phyloP scores from a whole-genome alignment of 148 eudicot species.

The Vaccinium macrocarpon region DNA sequence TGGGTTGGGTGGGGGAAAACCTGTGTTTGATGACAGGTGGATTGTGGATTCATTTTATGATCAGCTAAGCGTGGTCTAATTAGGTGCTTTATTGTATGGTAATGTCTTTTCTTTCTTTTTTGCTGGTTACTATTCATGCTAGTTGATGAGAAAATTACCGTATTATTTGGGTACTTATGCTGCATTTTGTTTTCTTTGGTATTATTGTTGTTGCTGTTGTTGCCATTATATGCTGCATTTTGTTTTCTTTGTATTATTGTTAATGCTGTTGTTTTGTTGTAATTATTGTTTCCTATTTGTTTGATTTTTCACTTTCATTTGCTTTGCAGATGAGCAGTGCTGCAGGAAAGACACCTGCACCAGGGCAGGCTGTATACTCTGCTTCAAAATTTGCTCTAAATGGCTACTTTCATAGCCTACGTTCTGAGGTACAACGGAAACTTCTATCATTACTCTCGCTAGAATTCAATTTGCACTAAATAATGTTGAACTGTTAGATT shows the following conservation, averaged over 20 bases:
- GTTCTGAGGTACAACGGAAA: slow-evolving; percentile 71
- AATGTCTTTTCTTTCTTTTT: not conserved
- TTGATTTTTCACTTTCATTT: slow-evolving; percentile 19
- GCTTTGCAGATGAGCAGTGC: slow-evolving; percentile 92
- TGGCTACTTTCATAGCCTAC: slow-evolving; percentile 88
- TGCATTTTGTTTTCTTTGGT: not conserved
- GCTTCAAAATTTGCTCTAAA: slow-evolving; percentile 86
- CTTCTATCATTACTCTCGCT: not conserved
- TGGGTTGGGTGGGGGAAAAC: not conserved
- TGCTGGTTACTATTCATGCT: not conserved
- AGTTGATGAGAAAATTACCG: slow-evolving; percentile 2
- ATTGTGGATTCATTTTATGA: not conserved
- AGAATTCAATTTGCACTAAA: not conserved
- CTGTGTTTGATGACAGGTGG: not conserved
- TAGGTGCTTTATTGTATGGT: not conserved
- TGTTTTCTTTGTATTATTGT: slow-evolving; percentile 8
- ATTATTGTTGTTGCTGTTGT: not conserved
- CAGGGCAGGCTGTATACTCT: slow-evolving; percentile 93
- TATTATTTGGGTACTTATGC: not conserved
- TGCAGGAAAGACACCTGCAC: slow-evolving; percentile 92
- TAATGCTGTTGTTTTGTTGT: not conserved
- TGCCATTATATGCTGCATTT: not conserved
- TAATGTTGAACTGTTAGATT: not conserved
- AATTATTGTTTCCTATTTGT: not conserved
- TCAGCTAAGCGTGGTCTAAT: not conserved